Base-by-base conservation (phyloP, 805 yeast genomes). In the Lachancea nothofagi region DNA sequence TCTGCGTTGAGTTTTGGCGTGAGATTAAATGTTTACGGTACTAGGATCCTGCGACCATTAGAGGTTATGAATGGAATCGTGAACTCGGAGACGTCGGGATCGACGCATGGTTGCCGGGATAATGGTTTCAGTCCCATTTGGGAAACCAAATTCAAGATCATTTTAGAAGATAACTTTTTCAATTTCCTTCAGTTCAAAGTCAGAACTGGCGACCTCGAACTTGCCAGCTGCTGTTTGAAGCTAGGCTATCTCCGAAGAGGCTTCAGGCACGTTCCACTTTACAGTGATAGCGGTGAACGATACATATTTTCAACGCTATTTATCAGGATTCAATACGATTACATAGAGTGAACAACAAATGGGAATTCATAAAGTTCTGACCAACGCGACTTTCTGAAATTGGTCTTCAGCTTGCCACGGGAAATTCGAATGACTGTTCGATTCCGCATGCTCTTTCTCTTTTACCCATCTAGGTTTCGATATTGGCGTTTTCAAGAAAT, bases 81-180 rank as follows among this genome's bases (percentile, higher is more conserved):
- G 15, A n/a, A 45, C 3, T 41, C 50, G 5, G 42, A 24, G 4
- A 38, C 43, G 1, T 47, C 46, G 8, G 49, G 47, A 7, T 29
- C 49, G 2, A 65, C 72, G 0, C 47, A 44, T 8, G 36, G 48
- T 3, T 72, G 82, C 1, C 54, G 59, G 5, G 78, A 76, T 36
- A 88, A 89, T 61, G 97, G 97, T 0, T 86, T 85, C 62, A 87
- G 84, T 54, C 97, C 97, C 0, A 61, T 72, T 5, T 90, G 97
- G 97, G 76, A 80, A 45, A 70, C 72, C 36, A 57, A 54, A 4
- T 71, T 79, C 44, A 46, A 56, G n/a, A 70, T 80, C 2, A 51
- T 51, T 0, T 48, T 68, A 5, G 57, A 61, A 3, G 57, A 70
- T 6, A 57, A 54, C 5, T 61, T 66, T 40, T 65, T 83, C 29